Conservation (phyloP, 208 protist species). For the Trypanosoma scelopori region DNA sequence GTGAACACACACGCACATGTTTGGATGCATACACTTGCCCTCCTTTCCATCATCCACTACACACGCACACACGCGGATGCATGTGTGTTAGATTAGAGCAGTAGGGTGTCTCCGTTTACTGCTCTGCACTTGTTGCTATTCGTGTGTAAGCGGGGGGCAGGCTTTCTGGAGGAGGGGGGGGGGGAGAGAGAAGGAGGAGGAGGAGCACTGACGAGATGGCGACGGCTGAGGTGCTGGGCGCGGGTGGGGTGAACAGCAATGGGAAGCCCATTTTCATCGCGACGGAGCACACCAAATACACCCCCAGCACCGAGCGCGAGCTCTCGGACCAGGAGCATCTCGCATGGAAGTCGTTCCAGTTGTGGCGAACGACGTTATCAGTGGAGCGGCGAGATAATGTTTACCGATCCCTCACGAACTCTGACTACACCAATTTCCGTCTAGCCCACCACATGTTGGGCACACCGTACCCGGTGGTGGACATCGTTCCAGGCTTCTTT, state of each 20-base stretch:
- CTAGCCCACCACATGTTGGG: conserved; percentile 78
- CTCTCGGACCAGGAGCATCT: conserved; percentile 86
- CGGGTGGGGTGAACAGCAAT: conserved; percentile 45
- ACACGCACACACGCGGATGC: too few relatives aligned
- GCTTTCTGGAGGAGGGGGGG: background rate
- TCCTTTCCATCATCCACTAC: too few relatives aligned
- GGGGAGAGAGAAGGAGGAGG: too few relatives aligned
- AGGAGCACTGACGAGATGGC: conserved; percentile 16
- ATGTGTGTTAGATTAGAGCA: too few relatives aligned
- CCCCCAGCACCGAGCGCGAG: conserved; percentile 59
- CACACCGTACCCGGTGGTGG: conserved; percentile 81
- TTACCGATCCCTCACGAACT: conserved; percentile 69
- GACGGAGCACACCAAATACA: conserved; percentile 72
- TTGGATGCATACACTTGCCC: too few relatives aligned
- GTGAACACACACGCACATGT: background rate
- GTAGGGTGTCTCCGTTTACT: too few relatives aligned
- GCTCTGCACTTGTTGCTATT: background rate
- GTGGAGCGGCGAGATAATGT: conserved; percentile 82
- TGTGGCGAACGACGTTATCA: conserved; percentile 74
- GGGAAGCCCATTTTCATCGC: conserved; percentile 80
- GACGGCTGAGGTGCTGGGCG: conserved; percentile 45
- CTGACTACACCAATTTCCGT: conserved; percentile 85
- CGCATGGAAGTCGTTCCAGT: conserved; percentile 88
- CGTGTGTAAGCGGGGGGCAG: conserved; percentile 6
- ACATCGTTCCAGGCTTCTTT: conserved; percentile 42